These are phyloP conservation scores for Erythrobasidium hasegawianum DNA, from an alignment of 1,284 basidiomycete species.

Conservation along the genomic window DNA sequence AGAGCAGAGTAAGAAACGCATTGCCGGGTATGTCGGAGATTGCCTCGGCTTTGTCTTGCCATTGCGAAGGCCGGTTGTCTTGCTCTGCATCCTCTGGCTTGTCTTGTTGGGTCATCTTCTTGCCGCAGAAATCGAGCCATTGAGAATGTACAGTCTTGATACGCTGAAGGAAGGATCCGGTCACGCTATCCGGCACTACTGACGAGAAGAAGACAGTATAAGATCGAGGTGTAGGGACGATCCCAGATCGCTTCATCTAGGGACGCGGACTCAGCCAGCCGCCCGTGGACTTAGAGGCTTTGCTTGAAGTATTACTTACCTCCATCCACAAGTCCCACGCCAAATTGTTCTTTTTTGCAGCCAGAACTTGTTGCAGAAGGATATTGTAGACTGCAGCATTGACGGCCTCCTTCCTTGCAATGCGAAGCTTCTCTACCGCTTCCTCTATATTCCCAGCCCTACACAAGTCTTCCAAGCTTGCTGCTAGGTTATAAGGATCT, in stretches of 20 bases:
- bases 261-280: background rate
- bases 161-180: background rate
- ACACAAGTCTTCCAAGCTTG: conserved; percentile 3
- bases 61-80: no score
- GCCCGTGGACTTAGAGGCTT: background rate
- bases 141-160: conserved; percentile 13
- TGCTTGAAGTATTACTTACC: conserved; percentile 1
- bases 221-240: conserved; percentile 20
- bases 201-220: conserved; percentile 32
- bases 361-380: conserved; percentile 7
- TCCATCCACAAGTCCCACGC: conserved; percentile 31
- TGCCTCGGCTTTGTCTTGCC: conserved; percentile 7
- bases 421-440: conserved; percentile 12
- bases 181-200: background rate
- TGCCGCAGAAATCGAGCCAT: conserved; percentile 13
- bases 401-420: background rate
- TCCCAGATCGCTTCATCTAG: conserved; percentile 26
- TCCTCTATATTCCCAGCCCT: background rate
- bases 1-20: conserved; percentile 17
- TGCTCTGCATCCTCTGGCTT: no score
- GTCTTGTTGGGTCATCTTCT: conserved; percentile 7
- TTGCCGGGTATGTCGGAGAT: conserved; percentile 11
- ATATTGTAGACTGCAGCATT: conserved; percentile 26
- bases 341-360: background rate
- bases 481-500: conserved; percentile 19